A percentile compares a stretch with the other conserved stretches of the same genome.
These are phyloP conservation scores for Sphagnum tenellum DNA, from an alignment of 225 moss, liverwort and hornwort species.

Conservation along the genomic window DNA sequence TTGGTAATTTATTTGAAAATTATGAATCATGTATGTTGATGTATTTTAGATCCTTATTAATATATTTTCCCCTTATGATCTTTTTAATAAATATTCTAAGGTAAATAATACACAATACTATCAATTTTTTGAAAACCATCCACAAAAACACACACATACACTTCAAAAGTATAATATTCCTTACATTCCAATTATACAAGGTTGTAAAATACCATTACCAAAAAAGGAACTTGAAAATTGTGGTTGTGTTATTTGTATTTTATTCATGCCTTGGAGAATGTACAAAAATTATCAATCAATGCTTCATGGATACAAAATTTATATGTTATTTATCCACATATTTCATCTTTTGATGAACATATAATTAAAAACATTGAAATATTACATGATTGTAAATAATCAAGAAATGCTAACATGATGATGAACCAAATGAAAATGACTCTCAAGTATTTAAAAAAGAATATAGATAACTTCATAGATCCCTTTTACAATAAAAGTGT, in stretches of 20 bases:
- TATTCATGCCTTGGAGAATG: not conserved
- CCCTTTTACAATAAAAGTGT: not conserved
- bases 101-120: not conserved
- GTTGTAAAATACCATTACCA: not conserved
- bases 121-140: not conserved
- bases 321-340: not conserved
- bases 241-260: not conserved
- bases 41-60: not conserved
- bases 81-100: not conserved
- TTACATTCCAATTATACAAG: not conserved
- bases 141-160: not conserved
- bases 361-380: not conserved
- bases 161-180: slow-evolving; percentile 1
- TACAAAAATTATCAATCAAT: not conserved
- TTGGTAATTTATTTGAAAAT: not conserved
- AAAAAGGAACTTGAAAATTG: not conserved
- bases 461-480: not conserved
- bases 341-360: not conserved
- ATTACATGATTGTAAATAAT: not conserved
- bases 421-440: too few relatives aligned
- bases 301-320: not conserved
- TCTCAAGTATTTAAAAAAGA: too few relatives aligned
- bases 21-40: not conserved
- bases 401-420: not conserved
- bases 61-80: not conserved